phyloP scores from a whole-genome alignment of 352 stramenopile genomes.

The Pythium coloratum region DNA sequence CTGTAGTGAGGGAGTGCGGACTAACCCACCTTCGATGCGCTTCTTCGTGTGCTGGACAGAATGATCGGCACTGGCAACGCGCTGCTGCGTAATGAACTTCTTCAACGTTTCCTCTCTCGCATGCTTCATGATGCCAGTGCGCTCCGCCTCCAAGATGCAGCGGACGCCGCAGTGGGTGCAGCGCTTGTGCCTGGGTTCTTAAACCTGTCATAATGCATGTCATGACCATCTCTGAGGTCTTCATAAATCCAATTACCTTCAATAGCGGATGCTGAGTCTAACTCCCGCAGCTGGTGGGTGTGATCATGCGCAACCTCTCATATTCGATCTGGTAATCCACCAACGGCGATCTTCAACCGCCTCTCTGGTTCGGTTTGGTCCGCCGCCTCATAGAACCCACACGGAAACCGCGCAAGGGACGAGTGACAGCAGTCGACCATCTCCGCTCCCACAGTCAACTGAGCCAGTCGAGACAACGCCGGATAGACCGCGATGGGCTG shows the following conservation, averaged over 20 bases:
- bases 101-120: slow-evolving; percentile 50
- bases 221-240: not conserved
- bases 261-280: not conserved
- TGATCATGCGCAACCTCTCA: not conserved
- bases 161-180: slow-evolving; percentile 59
- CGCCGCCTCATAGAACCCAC: not conserved
- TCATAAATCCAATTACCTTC: not conserved
- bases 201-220: slow-evolving; percentile 1
- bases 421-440: not conserved
- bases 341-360: not conserved
- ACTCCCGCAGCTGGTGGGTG: not conserved
- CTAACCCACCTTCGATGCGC: slow-evolving; percentile 2
- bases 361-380: not conserved
- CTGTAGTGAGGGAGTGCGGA: not conserved
- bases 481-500: slow-evolving; percentile 47
- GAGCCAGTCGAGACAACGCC: not conserved
- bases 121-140: slow-evolving; percentile 36
- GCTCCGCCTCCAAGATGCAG: slow-evolving; percentile 45
- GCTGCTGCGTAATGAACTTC: slow-evolving; percentile 58
- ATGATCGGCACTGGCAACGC: slow-evolving; percentile 78
- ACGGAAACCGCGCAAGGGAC: not conserved
- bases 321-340: not conserved
- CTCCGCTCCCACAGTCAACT: too few species aligned
- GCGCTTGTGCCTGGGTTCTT: slow-evolving; percentile 43
- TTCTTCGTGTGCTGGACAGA: slow-evolving; percentile 29